These are phyloP conservation scores for Elsinoe batatas DNA, from an alignment of 2,329 filamentous ascomycete genomes.

Conservation along the genomic window DNA sequence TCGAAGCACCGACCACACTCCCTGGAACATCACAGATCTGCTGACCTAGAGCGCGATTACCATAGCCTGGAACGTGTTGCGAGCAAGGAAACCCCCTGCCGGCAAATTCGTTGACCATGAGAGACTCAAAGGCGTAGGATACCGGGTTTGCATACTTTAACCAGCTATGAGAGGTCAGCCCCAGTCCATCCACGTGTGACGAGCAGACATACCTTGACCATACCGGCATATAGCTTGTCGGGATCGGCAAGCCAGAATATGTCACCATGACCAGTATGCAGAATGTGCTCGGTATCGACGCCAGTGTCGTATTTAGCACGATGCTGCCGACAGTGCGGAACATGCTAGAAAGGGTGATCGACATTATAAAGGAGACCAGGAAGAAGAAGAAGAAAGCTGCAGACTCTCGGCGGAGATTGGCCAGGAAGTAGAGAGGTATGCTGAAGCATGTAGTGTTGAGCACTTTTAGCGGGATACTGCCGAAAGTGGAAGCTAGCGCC, in stretches of 20 bases:
- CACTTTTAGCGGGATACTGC: conserved; percentile 30
- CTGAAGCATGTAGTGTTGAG: conserved; percentile 45
- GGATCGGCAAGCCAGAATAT: neutral
- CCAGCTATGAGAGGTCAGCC: neutral
- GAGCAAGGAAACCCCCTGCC: neutral
- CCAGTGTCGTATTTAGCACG: neutral
- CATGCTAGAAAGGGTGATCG: neutral
- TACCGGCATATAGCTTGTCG: neutral
- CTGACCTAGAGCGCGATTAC: neutral
- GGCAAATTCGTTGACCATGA: neutral
- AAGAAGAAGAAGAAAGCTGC: conserved; percentile 45
- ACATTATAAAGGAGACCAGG: conserved; percentile 51
- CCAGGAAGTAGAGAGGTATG: neutral
- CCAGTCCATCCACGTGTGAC: neutral
- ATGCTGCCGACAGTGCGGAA: neutral
- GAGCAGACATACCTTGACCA: neutral
- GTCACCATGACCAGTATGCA: neutral
- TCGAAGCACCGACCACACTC: neutral
- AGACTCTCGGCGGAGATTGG: neutral
- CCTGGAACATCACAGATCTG: neutral
- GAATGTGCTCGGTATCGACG: neutral
- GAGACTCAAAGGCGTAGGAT: neutral
- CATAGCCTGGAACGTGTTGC: neutral
- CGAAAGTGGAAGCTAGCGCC: neutral
- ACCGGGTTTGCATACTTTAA: neutral